phyloP scores from a whole-genome alignment of 345 rosid genomes.

The Pseudoturritis turrita region DNA sequence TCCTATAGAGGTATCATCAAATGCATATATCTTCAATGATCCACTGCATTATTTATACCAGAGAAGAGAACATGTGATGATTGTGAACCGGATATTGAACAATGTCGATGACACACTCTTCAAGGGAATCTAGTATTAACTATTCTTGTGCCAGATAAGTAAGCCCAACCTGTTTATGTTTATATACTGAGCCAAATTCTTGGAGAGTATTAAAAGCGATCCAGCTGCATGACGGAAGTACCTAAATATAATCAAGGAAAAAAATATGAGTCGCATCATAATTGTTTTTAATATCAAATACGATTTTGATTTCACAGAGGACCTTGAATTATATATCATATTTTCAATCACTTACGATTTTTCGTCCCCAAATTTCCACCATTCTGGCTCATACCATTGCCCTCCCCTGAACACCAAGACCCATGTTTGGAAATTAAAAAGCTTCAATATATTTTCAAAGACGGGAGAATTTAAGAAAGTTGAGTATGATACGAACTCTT shows the following conservation, averaged over 20 bases:
- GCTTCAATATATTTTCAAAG: not conserved
- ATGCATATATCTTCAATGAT: slow-evolving; percentile 78
- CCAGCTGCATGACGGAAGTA: slow-evolving; percentile 88
- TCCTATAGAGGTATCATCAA: slow-evolving; percentile 80
- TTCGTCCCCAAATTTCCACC: slow-evolving; percentile 97
- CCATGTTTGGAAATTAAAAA: not conserved
- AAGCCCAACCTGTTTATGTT: slow-evolving; percentile 69
- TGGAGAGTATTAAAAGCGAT: slow-evolving; percentile 67
- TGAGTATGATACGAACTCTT: slow-evolving; percentile 43
- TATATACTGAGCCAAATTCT: slow-evolving; percentile 76
- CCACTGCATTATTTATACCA: slow-evolving; percentile 50
- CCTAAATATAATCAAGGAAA: slow-evolving; percentile 39
- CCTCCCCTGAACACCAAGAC: slow-evolving; percentile 58
- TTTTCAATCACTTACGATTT: slow-evolving; percentile 72
- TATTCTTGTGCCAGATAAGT: not conserved
- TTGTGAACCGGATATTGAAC: not conserved
- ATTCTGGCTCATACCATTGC: slow-evolving; percentile 93
- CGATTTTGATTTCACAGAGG: not conserved
- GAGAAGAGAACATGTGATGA: not conserved
- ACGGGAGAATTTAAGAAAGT: not conserved
- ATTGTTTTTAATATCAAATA: not conserved
- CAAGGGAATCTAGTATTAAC: not conserved
- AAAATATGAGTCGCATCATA: not conserved
- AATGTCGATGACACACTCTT: slow-evolving; percentile 11
- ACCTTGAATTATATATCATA: not conserved